These are phyloP conservation scores for Solanum verrucosum DNA, from an alignment of 257 asterid species.

Conservation along the genomic window DNA sequence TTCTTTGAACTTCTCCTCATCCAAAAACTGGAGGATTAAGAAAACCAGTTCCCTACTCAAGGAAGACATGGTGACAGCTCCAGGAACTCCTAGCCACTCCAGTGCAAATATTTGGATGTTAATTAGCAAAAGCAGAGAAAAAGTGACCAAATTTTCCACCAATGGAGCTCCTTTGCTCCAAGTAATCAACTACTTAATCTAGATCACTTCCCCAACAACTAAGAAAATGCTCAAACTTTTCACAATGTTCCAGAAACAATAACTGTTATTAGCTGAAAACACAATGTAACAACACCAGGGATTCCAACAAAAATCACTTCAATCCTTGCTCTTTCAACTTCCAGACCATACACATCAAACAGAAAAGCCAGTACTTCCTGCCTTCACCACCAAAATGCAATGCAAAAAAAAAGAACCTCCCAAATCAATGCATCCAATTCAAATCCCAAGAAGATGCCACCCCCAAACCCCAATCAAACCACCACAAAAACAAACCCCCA, in stretches of 20 bases:
- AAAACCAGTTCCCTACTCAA: constrained; percentile 97
- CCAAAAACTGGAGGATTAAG: constrained; percentile 91
- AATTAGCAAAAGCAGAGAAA: constrained; percentile 17
- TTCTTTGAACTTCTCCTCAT: constrained; percentile 94
- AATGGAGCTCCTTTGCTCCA: not conserved
- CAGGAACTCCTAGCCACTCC: constrained; percentile 97
- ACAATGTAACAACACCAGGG: not conserved
- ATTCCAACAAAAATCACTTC: not conserved
- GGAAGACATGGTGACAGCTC: constrained; percentile 93
- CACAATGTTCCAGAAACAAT: not conserved
- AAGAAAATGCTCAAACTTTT: not conserved
- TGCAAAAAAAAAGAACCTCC: not conserved
- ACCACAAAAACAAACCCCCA: not conserved
- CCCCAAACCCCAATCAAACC: not conserved
- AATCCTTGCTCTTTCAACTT: not conserved
- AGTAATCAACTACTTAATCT: not conserved
- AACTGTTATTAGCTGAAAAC: not conserved
- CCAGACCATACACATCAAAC: not conserved
- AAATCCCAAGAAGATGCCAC: constrained; percentile 1
- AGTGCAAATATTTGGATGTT: constrained; percentile 58
- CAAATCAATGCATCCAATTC: not conserved
- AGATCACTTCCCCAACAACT: not conserved
- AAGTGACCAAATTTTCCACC: not conserved
- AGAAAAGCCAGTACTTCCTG: not conserved
- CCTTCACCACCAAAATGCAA: not conserved